Evolutionary conservation across 495 filamentous ascomycete species (phyloP), one percentile per base, ranked within the genome.

Genomic region (Lasiosphaeriaceae sp.): DNA sequence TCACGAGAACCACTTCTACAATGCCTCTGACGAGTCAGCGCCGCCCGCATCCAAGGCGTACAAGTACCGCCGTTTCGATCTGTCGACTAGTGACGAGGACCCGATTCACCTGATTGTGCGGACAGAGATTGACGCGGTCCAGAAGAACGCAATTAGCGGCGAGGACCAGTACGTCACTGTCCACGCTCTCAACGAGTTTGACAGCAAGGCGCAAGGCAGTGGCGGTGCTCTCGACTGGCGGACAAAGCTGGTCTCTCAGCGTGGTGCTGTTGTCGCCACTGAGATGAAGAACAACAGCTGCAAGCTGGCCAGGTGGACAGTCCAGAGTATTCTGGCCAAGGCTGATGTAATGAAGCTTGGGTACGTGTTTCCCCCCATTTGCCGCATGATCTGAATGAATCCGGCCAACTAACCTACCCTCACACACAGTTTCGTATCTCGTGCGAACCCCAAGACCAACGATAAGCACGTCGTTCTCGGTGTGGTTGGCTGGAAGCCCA

Each of bases 211-310:
- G 11, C 93, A 94, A 66, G 94, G 94, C 53, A 88, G 88, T 60
- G 93, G 94, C 59, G 90, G 90, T 54, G 95, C 94, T 43, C 79
- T 97, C 24, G 92, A 98, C 80, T 98, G 94, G 94, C 84, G 93
- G 67, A 84, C 83, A 56, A 98, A 97, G 82, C 84, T 98, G 48
- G 86, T 85, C 53, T 89, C 87, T 58, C 91, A 96, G 78, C 85
- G 94, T 56, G 94, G 94, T 80, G 94, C 94, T 24, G 92, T 97
- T 29, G 88, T 98, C 16, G 94, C 94, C 19, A 98, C 94, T n/a
- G 94, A 94, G 74, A 98, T 98, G 94, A 98, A 98, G 86, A 98
- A 98, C 83, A 98, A 98, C 81, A 89, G 85, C 67, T 93, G 88
- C 84, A 98, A 98, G 80, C 84, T 98, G 53, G 95, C 94, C 34